Base-by-base conservation (phyloP, 1,284 basidiomycete species). In the Naganishia liquefaciens region DNA sequence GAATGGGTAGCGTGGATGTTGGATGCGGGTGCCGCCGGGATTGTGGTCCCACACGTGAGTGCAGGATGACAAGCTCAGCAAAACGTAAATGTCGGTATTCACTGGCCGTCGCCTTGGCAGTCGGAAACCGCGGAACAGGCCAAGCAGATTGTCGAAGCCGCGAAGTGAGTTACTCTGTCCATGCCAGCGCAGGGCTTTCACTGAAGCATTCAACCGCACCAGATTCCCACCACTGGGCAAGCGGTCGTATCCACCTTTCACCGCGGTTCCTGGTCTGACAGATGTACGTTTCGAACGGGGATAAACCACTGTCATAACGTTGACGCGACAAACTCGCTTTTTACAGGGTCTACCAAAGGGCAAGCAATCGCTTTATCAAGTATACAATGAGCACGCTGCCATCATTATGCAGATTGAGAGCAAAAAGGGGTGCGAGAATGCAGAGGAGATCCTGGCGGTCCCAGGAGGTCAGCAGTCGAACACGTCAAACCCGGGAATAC, bases 371-470 rank as follows among this genome's bases (percentile, higher is more conserved):
- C 65, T 71, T 17, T 60, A 60, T 39, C 67, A 73, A 17, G 62
- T 68, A 17, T 71, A 68, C 66, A 68, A 68, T 40, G 54, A 53
- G 21, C 49, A 62, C 47, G 66, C 69, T 5, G 70, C 70, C 6
- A 55, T 72, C 42, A 70, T 73, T 54, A 63, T 73, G 51, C 70
- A 72, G 49, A 69, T 73, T 39, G 72, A 73, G 50, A 65, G 65
- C 42, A 66, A 64, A 43, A 54, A 60, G 17, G 72, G 68, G 3
- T 67, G 65, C 19, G 65, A 70, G 37, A 72, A 73, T 63, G 71
- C 69, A 3, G 69, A 70, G 17, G 71, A 65, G 28, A 66, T 72
- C 42, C 68, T 68, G 19, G 69, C 71, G 19, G 62, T 73, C 49
- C 67, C 66, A 17, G 70, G 70, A 49, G 66, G 68, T 69, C 50